Percentiles rank a stretch among this genome's conserved stretches.
Conservation (phyloP, 163 green algal genomes). For the Scenedesmus sp. region DNA sequence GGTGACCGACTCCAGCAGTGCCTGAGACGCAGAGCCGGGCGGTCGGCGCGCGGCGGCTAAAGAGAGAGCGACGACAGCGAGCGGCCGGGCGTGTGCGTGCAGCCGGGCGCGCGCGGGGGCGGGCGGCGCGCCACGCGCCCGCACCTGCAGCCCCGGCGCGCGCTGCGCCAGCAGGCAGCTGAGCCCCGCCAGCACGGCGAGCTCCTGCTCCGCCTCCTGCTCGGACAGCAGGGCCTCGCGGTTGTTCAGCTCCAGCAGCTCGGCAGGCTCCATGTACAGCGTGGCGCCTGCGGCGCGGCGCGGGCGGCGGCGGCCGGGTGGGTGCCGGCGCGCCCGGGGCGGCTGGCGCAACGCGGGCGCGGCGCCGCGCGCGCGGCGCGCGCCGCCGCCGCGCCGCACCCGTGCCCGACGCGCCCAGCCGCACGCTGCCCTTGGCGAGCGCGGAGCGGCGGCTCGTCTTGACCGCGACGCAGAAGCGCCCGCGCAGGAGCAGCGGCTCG, state of each 20-base stretch:
- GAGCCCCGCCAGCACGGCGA: conserved; percentile 59
- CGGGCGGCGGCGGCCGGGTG: too few species aligned
- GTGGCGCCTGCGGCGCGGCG: conserved; percentile 55
- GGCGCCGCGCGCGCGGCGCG: too few species aligned
- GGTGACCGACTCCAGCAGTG: conserved; percentile 57
- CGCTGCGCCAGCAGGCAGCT: conserved; percentile 43
- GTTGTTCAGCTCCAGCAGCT: conserved; percentile 87
- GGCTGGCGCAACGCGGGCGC: too few species aligned
- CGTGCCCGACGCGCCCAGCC: conserved; percentile 66
- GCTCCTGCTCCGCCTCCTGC: conserved; percentile 66
- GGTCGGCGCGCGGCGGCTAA: too few species aligned
- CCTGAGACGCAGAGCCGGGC: neutral
- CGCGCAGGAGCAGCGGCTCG: conserved; percentile 54
- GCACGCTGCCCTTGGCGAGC: conserved; percentile 76
- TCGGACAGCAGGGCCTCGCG: conserved; percentile 65
- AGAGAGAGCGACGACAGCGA: too few species aligned
- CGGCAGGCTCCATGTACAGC: conserved; percentile 86
- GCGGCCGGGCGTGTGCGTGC: too few species aligned
- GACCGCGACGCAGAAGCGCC: conserved; percentile 79
- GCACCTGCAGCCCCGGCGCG: neutral
- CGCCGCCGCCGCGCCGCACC: too few species aligned
- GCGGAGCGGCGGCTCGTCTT: conserved; percentile 48
- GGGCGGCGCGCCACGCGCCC: too few species aligned
- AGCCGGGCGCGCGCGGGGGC: too few species aligned
- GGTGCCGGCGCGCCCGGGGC: too few species aligned